Conservation (phyloP, 331 rosid species). For the Acacia pycnantha region DNA sequence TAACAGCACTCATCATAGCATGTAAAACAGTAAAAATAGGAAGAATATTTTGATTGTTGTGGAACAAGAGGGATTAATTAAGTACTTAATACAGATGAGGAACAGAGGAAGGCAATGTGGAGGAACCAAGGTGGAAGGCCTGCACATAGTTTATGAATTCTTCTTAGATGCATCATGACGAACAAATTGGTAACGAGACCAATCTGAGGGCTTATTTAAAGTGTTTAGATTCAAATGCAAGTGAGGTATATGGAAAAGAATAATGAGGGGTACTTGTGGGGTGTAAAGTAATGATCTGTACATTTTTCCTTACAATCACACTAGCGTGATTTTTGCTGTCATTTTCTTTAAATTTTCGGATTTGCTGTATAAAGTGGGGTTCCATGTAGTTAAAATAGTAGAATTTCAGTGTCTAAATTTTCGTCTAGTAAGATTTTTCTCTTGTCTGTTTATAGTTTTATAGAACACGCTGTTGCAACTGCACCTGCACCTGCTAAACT, state of each 20-base stretch:
- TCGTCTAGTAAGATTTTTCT: background rate
- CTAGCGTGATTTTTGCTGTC: background rate
- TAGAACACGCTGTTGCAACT: background rate
- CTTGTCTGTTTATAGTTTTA: background rate
- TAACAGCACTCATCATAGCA: background rate
- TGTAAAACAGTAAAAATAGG: background rate
- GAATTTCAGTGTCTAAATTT: background rate
- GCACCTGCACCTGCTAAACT: background rate
- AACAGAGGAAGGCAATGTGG: background rate
- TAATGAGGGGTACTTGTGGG: conserved; percentile 38
- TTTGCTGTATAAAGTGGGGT: background rate
- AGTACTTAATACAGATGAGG: background rate
- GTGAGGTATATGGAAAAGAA: conserved; percentile 12
- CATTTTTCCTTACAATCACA: conserved; percentile 19
- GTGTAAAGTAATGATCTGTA: conserved; percentile 43
- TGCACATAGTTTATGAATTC: background rate
- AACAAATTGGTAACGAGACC: conserved; percentile 30
- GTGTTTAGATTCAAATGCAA: conserved; percentile 28
- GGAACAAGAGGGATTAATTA: background rate
- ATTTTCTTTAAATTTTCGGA: background rate
- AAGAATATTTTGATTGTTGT: background rate
- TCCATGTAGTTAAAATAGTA: background rate
- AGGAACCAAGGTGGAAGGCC: background rate
- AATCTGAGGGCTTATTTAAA: conserved; percentile 36
- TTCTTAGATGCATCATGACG: conserved; percentile 32